Conservation (phyloP, 164 flowering plant species). For the Brasenia schreberi region DNA sequence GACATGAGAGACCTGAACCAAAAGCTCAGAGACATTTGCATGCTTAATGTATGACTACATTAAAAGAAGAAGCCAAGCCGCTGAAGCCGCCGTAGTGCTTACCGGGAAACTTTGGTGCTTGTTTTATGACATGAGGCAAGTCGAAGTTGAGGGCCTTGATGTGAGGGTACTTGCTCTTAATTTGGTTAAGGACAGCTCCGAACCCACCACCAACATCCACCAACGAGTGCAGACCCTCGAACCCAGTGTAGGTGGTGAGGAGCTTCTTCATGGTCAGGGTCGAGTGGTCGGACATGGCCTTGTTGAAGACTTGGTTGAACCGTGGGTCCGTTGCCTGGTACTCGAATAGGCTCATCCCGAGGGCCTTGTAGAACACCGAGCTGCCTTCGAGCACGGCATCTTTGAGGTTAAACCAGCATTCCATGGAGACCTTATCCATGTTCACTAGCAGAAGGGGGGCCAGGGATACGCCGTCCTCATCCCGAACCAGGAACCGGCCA, state of each 20-base stretch:
- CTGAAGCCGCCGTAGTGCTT: background rate
- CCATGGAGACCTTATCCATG: constrained; percentile 82
- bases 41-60: too few species aligned
- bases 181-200: background rate
- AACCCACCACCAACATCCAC: constrained; percentile 8
- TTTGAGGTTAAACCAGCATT: constrained; percentile 87
- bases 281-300: constrained; percentile 65
- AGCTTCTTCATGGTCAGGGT: constrained; percentile 70
- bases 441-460: constrained; percentile 59
- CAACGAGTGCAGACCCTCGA: constrained; percentile 2
- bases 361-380: constrained; percentile 67
- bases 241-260: constrained; percentile 49
- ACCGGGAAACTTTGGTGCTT: constrained; percentile 63
- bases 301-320: constrained; percentile 76
- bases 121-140: constrained; percentile 3
- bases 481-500: constrained; percentile 55
- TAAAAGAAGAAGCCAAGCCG: too few species aligned
- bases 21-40: too few species aligned
- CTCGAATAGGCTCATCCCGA: constrained; percentile 74
- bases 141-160: constrained; percentile 4
- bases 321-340: constrained; percentile 62
- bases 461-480: constrained; percentile 61
- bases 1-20: constrained; percentile 2
- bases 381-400: constrained; percentile 86
- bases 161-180: background rate